Base-by-base conservation (phyloP, 306 rosid genomes). In the Vicia sativa region DNA sequence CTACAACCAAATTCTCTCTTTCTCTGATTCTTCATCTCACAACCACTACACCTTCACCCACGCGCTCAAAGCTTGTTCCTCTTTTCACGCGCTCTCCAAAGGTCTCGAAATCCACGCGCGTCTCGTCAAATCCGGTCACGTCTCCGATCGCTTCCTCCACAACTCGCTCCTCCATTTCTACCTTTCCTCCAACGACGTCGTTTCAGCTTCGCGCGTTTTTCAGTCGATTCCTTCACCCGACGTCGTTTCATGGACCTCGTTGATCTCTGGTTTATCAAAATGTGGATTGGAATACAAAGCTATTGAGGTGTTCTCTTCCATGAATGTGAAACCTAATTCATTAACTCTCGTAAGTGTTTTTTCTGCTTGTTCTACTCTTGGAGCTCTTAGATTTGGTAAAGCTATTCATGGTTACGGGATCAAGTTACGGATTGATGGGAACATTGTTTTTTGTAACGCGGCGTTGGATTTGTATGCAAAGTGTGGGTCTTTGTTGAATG, bases 161-260 rank as follows among this genome's bases (percentile, higher is more conserved):
- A 89, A 89, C 77, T 78, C 87, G 5, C 72, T 91, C 52, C 83
- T 91, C 75, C 86, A 89, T 73, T 83, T 83, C 70, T 87, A 89
- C 68, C 11, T 85, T 9, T 53, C 66, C 9, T 59, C 44, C 19
- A 50, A 71, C 37, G 91, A 89, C 43, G 42, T 83, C 41, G 43
- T 67, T 11, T 81, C 88, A 0, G 93, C 96, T 28, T 70, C 77
- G 7, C 72, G 5, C n/a, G 56, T 87, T 37, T 91, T 91, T 38
- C 68, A 69, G 11, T 81, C 81, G 9, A 82, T 80, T 12, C 26
- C 79, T 39, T 57, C 15, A 11, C 91, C 86, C 1, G 83, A 89
- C 50, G 96, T 91, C 1, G 91, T 91, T 74, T 91, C 96, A 4
- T 89, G 95, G 93, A 91, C 87, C 29, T 87, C 89, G 0, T 52